Evolutionary conservation across 257 asterid species (phyloP).

Genomic region (Linderniella brevidens): DNA sequence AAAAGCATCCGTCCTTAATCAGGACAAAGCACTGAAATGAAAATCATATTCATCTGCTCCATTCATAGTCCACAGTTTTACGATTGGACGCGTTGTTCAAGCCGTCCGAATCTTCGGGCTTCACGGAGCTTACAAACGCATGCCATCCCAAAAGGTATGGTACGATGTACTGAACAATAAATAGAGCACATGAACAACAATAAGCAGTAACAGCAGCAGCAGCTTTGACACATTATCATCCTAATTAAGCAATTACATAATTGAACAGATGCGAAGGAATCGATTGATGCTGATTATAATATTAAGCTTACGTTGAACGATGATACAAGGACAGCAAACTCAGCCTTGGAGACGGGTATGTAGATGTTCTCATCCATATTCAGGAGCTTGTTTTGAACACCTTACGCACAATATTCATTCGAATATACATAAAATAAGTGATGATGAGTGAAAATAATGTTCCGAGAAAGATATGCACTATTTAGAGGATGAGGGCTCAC

Average conservation of each 20-base stretch:
- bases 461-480: neutral
- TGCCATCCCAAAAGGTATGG: conserved; percentile 92
- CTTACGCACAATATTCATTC: conserved; percentile 21
- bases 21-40: no score
- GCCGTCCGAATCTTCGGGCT: conserved; percentile 48
- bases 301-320: conserved; percentile 62
- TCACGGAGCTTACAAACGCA: conserved; percentile 52
- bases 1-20: no score
- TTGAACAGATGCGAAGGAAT: no score
- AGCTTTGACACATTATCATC: no score
- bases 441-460: neutral
- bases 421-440: neutral
- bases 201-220: no score
- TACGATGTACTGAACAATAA: conserved; percentile 26
- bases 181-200: no score
- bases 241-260: no score
- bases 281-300: neutral
- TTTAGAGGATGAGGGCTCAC: conserved; percentile 24
- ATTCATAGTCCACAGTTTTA: conserved; percentile 56
- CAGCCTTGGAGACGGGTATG: conserved; percentile 80
- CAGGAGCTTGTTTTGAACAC: conserved; percentile 84
- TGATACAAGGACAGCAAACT: conserved; percentile 65
- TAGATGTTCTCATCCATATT: conserved; percentile 74
- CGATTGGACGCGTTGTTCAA: conserved; percentile 28
- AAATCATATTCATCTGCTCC: conserved; percentile 34